Base-by-base conservation (phyloP, 768 basidiomycete species). In the Jaapia argillacea region DNA sequence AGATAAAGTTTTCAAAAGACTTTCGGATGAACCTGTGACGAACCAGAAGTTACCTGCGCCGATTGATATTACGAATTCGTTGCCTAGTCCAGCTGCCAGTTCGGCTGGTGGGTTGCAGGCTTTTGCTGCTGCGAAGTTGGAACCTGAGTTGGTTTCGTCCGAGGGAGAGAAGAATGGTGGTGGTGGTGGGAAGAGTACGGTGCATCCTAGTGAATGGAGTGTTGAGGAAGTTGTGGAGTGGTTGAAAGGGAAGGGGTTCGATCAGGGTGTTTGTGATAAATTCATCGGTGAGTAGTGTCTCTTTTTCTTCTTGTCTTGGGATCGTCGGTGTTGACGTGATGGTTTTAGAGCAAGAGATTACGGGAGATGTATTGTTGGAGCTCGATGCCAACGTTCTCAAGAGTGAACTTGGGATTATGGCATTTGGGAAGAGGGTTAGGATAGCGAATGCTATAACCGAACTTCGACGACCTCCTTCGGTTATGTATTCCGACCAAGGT, bases 291-390 rank as follows among this genome's bases (percentile, higher is more conserved):
- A 38, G 37, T 21, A 6, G 10, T 16, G 16, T 16, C 28, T 33
- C 16, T 10, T 10, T 10, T 10, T 33, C 12, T 7, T 13, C 10
- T 22, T 10, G 20, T 10, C 21, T 7, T 21, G 7, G 7, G 20
- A 6, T 38, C 20, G 20, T 22, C 10, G 12, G 20, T 10, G 31
- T 10, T 33, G 31, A 10, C 22, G 10, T 7, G 7, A 12, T 38
- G 10, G 16, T 31, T 47, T 33, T 58, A 92, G 94, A 98, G 65
- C 92, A 99, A 78, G 96, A 99, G 66, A 98, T 99, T 43, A 88
- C 92, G 0, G 96, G 96, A 16, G 96, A 99, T 53, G 88, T 98
- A 24, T 76, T 99, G 5, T 79, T 98, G 44, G 94, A 96, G 54
- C 83, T 98, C 47, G 91, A 97, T 49, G 77, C 82, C 43, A 85